Percentiles rank a stretch among this genome's conserved stretches.
These are phyloP conservation scores for Hippophae gyantsensis DNA, from an alignment of 306 rosid species.

Conservation along the genomic window DNA sequence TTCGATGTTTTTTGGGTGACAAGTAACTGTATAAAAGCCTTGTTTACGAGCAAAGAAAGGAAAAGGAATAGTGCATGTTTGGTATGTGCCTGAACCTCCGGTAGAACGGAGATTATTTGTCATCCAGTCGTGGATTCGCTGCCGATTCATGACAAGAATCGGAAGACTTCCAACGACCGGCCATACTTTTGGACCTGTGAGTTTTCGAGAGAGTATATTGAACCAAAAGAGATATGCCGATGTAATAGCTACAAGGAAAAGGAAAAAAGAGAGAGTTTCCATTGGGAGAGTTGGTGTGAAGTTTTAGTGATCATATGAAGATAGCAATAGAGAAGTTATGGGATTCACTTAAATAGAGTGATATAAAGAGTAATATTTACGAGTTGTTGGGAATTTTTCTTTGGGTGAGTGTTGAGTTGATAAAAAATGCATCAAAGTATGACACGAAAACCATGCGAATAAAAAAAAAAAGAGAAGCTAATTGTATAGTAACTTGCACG, in stretches of 20 bases:
- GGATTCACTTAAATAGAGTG: conserved; percentile 13
- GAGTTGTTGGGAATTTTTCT: conserved; percentile 54
- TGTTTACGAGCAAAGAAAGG: conserved; percentile 60
- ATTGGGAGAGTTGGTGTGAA: conserved; percentile 9
- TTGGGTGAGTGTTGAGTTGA: conserved; percentile 22
- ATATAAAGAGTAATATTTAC: conserved; percentile 24
- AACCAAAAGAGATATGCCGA: conserved; percentile 57
- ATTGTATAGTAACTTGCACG: too few relatives aligned
- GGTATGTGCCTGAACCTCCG: conserved; percentile 59
- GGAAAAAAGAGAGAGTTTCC: conserved; percentile 36
- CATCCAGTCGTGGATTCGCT: conserved; percentile 73
- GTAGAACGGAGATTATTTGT: conserved; percentile 44
- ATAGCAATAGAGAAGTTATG: background rate
- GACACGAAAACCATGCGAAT: conserved; percentile 17
- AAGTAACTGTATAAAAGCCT: conserved; percentile 64
- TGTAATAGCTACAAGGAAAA: conserved; percentile 23
- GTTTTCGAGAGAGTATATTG: conserved; percentile 33
- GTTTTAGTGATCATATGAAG: background rate
- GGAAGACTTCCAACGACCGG: conserved; percentile 83
- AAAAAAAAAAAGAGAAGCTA: too few relatives aligned
- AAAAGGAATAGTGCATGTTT: conserved; percentile 58
- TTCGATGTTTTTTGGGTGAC: conserved; percentile 73
- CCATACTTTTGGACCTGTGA: conserved; percentile 65
- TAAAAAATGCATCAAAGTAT: conserved; percentile 8
- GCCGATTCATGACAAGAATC: conserved; percentile 41